Evolutionary conservation across 345 rosid genomes (phyloP), one percentile per base, ranked within the genome.

Genomic region (Hypericum androsaemum): DNA sequence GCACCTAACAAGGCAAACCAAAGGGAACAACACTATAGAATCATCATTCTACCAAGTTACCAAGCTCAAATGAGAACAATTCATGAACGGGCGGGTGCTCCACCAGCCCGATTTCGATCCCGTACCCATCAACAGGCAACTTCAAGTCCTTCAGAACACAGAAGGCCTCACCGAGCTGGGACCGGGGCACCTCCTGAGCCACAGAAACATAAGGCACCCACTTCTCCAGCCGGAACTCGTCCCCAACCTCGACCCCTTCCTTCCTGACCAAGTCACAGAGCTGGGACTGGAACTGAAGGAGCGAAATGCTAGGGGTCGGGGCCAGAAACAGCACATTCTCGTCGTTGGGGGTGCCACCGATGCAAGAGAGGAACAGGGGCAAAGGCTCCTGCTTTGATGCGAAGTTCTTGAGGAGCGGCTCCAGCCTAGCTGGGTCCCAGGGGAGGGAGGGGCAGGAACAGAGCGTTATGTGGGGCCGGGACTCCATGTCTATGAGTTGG

Each of bases 391-490:
- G 95, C 70, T 74, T 86, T 6, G 90, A 78, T 8, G 88, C 87
- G 54, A 82, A 73, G 36, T 36, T 37, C 46, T 69, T 84, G 64
- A 86, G 16, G 15, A 77, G 52, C 16, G 89, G 70, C 60, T 94
- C 95, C 56, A 94, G 80, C 65, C 74, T 82, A n/a, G 79, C 11
- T 5, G 89, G 79, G 28, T 86, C 97, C 32, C 32, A 22, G 32
- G 32, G 32, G 41, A 79, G 36, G 57, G 53, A 47, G 5, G 83
- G 60, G 59, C 71, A 63, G 0, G 97, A 80, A 66, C 85, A 77
- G 10, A 94, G 84, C 42, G 97, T 88, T 69, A 94, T 77, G 70
- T 83, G 95, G 1, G 99, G 99, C 9, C 99, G 88, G 12, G 99
- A 88, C 72, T 86, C 94, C 68, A 86, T 88, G 73, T 73, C 94